phyloP scores from a whole-genome alignment of 306 rosid species.

The Cucurbita moschata region DNA sequence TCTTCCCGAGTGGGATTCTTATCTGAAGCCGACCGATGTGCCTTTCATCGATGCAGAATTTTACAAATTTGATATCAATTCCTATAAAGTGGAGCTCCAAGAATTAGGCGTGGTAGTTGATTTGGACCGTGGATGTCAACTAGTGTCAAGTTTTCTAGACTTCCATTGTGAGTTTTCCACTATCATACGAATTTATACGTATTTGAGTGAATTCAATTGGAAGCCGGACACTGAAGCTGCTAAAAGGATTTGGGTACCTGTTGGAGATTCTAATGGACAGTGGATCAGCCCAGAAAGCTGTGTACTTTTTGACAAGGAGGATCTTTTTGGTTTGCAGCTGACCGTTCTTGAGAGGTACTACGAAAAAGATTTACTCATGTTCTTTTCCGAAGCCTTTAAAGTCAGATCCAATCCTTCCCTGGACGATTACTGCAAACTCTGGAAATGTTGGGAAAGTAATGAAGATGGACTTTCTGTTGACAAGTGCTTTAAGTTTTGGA shows the following conservation, averaged over 20 bases:
- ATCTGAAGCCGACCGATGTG: constrained; percentile 37
- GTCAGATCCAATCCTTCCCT: constrained; percentile 28
- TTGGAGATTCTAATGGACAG: constrained; percentile 15
- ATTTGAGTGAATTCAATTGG: constrained; percentile 31
- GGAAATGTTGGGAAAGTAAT: constrained; percentile 59
- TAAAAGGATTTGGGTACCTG: constrained; percentile 44
- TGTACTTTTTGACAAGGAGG: constrained; percentile 33
- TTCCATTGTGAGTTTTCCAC: constrained; percentile 13
- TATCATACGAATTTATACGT: constrained; percentile 28
- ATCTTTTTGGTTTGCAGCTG: constrained; percentile 35
- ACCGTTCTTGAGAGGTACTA: constrained; percentile 28
- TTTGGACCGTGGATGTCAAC: constrained; percentile 18
- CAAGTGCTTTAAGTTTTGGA: constrained; percentile 55
- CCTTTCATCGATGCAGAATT: constrained; percentile 49
- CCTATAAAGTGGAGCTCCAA: constrained; percentile 33
- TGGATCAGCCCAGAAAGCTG: constrained; percentile 39
- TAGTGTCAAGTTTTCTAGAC: constrained; percentile 33
- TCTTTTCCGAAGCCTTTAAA: constrained; percentile 28
- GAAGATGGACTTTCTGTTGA: constrained; percentile 17
- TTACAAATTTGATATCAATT: constrained; percentile 28
- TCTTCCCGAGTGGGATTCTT: constrained; percentile 21
- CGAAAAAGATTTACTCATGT: constrained; percentile 14
- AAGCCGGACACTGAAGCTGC: constrained; percentile 21
- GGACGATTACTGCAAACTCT: constrained; percentile 41
- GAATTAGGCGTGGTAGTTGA: constrained; percentile 40